A percentile compares a stretch with the other conserved stretches of the same genome.
phyloP scores from a whole-genome alignment of 805 yeast genomes.

The Maudiozyma barnettii region DNA sequence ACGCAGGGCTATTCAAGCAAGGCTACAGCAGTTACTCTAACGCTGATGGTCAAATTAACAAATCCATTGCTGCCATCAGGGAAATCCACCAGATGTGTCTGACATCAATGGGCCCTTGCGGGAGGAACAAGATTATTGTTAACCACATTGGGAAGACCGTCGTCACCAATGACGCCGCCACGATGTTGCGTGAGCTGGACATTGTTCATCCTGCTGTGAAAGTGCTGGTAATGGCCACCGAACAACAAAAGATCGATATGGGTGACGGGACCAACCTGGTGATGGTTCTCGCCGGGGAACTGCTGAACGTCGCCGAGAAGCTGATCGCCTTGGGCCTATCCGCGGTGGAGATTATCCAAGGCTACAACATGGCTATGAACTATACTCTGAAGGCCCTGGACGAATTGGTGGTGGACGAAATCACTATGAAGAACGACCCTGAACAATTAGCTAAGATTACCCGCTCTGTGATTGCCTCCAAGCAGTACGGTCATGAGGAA shows the following conservation, averaged over 20 bases:
- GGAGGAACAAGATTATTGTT: slow-evolving; percentile 91
- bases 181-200: slow-evolving; percentile 86
- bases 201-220: slow-evolving; percentile 97
- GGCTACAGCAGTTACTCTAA: slow-evolving; percentile 82
- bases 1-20: slow-evolving; percentile 87
- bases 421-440: slow-evolving; percentile 39
- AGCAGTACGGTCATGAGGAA: slow-evolving; percentile 85
- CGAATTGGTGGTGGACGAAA: slow-evolving; percentile 47
- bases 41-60: slow-evolving; percentile 88
- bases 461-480: slow-evolving; percentile 83
- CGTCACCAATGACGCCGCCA: slow-evolving; percentile 95
- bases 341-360: slow-evolving; percentile 88
- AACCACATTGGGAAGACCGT: slow-evolving; percentile 78
- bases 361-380: slow-evolving; percentile 79
- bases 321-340: slow-evolving; percentile 74
- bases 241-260: slow-evolving; percentile 95
- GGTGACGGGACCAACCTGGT: slow-evolving; percentile 95
- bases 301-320: slow-evolving; percentile 78
- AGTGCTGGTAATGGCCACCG: slow-evolving; percentile 88
- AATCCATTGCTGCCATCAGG: slow-evolving; percentile 89
- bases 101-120: slow-evolving; percentile 96
- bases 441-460: slow-evolving; percentile 60
- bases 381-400: slow-evolving; percentile 64
- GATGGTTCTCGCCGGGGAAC: slow-evolving; percentile 84
- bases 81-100: slow-evolving; percentile 87